Base-by-base conservation (phyloP, 2,329 filamentous ascomycete genomes). In the Parascedosporium putredinis region DNA sequence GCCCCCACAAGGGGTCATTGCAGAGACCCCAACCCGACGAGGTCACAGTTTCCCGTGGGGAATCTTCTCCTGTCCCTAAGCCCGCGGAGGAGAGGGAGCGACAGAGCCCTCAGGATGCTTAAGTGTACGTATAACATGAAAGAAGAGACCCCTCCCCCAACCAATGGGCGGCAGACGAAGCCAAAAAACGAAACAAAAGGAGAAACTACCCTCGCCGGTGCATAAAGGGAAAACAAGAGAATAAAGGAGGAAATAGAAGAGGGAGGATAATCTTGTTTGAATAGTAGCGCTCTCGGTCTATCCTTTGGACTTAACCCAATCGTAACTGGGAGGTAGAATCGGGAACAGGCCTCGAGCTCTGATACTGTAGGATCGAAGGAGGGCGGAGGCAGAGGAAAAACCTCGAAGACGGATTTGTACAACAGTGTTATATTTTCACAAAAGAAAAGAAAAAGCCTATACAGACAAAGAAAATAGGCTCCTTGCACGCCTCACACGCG, bases 401-500 rank as follows among this genome's bases (percentile, higher is more conserved):
- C 12, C 27, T 42, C 38, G n/a, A 40, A 14, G 12, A 34, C 25
- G 40, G n/a, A 23, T 31, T 44, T 50, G 40, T 44, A 50, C 12
- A 16, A 36, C 38, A 36, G 27, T 31, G 25, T 34, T 45, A 36
- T 50, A 10, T n/a, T 44, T 33, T 22, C 33, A 22, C 24, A 23
- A 40, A 12, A 25, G 36, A 22, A 45, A 18, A 4, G n/a, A 45
- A 23, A 12, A 38, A 18, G 7, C 25, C 24, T 27, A 18, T n/a
- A 49, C 16, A 51, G 23, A 33, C 10, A 51, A 18, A 48, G 9
- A 34, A 16, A 38, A 48, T 3, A n/a, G n/a, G n/a, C n/a, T n/a
- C n/a, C n/a, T n/a, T n/a, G n/a, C n/a, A n/a, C n/a, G n/a, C n/a
- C n/a, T n/a, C n/a, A 23, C 9, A 7, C 23, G 27, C 5, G 40